Conservation (phyloP, 2,329 filamentous ascomycete genomes). For the Phyllachora maydis region DNA sequence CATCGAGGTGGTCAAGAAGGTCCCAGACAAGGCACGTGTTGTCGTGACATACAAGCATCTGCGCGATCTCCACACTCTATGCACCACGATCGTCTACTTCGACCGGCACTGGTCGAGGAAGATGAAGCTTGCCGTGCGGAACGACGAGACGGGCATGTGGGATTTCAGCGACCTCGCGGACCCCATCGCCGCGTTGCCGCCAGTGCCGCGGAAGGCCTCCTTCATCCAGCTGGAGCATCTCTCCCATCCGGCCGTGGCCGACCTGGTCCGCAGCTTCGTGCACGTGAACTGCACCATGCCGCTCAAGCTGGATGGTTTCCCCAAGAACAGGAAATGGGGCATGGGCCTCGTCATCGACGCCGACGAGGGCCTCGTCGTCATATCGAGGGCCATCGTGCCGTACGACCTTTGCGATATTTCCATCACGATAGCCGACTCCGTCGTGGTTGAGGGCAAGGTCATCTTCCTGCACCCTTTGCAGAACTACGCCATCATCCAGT, state of each 20-base stretch:
- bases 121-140: constrained; percentile 82
- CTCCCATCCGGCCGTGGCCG: constrained; percentile 73
- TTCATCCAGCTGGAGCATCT: constrained; percentile 87
- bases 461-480: constrained; percentile 92
- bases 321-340: constrained; percentile 80
- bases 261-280: constrained; percentile 87
- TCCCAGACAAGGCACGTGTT: constrained; percentile 65
- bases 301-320: constrained; percentile 93
- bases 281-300: constrained; percentile 86
- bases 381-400: constrained; percentile 83
- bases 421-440: constrained; percentile 88
- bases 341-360: constrained; percentile 97
- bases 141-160: constrained; percentile 81
- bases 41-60: constrained; percentile 94
- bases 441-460: constrained; percentile 84
- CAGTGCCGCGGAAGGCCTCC: constrained; percentile 57
- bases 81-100: constrained; percentile 79
- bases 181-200: constrained; percentile 52
- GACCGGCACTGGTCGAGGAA: constrained; percentile 92
- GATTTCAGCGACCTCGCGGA: constrained; percentile 79
- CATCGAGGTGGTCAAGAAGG: constrained; percentile 72
- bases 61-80: constrained; percentile 79
- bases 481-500: constrained; percentile 91
- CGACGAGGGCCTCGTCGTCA: constrained; percentile 82
- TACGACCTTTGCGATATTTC: constrained; percentile 95